Evolutionary conservation across 2,329 filamentous ascomycete species (phyloP).

Genomic region (Diaporthe sp.): DNA sequence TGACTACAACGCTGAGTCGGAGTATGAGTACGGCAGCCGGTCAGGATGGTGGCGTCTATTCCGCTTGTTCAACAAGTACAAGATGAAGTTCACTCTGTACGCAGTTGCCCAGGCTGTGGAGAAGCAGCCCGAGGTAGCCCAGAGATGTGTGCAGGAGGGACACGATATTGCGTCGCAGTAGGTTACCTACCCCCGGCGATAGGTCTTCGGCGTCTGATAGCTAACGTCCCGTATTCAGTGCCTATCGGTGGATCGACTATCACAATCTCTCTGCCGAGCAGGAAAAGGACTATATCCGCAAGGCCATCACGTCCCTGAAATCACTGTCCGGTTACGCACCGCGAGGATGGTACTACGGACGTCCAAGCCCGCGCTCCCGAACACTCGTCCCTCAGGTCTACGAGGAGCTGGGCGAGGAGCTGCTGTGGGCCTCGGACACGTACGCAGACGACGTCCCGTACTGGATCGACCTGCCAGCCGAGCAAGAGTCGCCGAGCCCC

Average conservation of each 20-base stretch:
- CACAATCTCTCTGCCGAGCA: slow-evolving; percentile 55
- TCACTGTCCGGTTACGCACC: slow-evolving; percentile 56
- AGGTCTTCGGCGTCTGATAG: background rate
- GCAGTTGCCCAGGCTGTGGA: slow-evolving; percentile 60
- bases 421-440: slow-evolving; percentile 60
- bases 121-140: slow-evolving; percentile 57
- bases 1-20: slow-evolving; percentile 57
- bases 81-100: slow-evolving; percentile 62
- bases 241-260: slow-evolving; percentile 63
- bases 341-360: slow-evolving; percentile 61
- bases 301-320: slow-evolving; percentile 53
- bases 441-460: slow-evolving; percentile 67
- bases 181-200: background rate
- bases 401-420: slow-evolving; percentile 61
- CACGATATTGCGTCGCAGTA: slow-evolving; percentile 60
- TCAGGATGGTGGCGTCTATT: slow-evolving; percentile 62
- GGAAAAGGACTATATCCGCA: slow-evolving; percentile 58
- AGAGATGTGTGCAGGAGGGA: slow-evolving; percentile 57
- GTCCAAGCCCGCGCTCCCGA: slow-evolving; percentile 54
- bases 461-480: slow-evolving; percentile 63
- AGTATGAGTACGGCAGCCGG: slow-evolving; percentile 63
- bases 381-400: slow-evolving; percentile 59
- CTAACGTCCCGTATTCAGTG: slow-evolving; percentile 36
- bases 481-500: slow-evolving; percentile 49
- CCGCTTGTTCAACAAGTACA: slow-evolving; percentile 57